Evolutionary conservation across 164 flowering plant genomes (phyloP), one percentile per base, ranked within the genome.

Genomic region (Taxillus chinensis): DNA sequence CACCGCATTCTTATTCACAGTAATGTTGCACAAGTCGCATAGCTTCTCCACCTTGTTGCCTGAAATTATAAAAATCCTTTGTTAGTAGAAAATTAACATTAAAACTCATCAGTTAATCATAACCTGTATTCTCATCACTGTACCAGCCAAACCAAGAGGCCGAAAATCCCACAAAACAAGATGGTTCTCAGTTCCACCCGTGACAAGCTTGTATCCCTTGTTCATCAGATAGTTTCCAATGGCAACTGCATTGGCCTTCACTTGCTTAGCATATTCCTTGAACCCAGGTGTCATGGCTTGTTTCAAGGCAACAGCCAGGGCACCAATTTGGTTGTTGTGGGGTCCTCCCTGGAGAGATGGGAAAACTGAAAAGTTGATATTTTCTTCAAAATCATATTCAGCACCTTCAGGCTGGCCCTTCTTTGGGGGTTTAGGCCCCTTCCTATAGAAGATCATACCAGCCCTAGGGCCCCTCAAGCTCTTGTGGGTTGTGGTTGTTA

Each of bases 311-410:
- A 95, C 98, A 51, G 99, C 99, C 64, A 95, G 76, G 61, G 99
- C 99, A 71, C 86, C 97, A 45, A 95, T 95, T 67, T 95, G 99
- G 82, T 95, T 96, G 60, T 95, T 95, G 80, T 95, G 99, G 5
- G 99, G 99, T 57, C 98, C 99, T 57, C 99, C 99, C 71, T 95
- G 99, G 64, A 95, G 96, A 45, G 97, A 77, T 2, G 99, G 99
- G 86, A 95, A 95, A 60, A 95, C 99, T 4, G 99, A 75, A 76
- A 91, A 95, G 82, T 95, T 95, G 80, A 95, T 75, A 77, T 79
- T 87, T 82, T 95, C 98, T 66, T 95, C 97, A 57, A 84, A 95
- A 63, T 95, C 98, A 63, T 91, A 95, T 9, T 73, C 97, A 14
- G 97, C 99, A 80, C 60, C 84, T 72, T 85, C 97, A 15, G 97